Conservation (phyloP, 2,329 filamentous ascomycete species). For the Fusarium sp. region DNA sequence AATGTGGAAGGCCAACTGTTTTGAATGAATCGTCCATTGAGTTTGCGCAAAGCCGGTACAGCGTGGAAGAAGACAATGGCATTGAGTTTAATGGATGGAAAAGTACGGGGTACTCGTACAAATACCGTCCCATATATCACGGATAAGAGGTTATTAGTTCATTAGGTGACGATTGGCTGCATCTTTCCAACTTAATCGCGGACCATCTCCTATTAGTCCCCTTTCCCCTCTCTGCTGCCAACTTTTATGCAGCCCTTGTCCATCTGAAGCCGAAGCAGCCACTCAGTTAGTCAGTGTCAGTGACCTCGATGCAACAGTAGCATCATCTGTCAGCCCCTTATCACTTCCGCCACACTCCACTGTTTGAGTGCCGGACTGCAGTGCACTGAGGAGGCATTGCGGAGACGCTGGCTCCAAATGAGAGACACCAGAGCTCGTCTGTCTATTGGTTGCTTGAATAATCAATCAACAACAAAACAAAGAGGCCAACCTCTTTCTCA, state of each 20-base stretch:
- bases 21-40: neutral
- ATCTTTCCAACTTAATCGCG: slow-evolving; percentile 18
- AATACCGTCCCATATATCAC: too few relatives aligned
- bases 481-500: slow-evolving; percentile 22
- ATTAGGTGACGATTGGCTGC: slow-evolving; percentile 5
- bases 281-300: slow-evolving; percentile 30
- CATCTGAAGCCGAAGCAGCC: slow-evolving; percentile 18
- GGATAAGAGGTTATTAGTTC: neutral
- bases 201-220: slow-evolving; percentile 16
- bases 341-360: slow-evolving; percentile 13
- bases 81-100: neutral
- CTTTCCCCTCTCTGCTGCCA: slow-evolving; percentile 13
- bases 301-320: slow-evolving; percentile 10
- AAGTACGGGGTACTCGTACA: too few relatives aligned
- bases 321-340: slow-evolving; percentile 20
- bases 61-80: neutral
- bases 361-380: slow-evolving; percentile 2
- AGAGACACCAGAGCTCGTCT: neutral
- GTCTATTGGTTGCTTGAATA: slow-evolving; percentile 21
- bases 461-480: slow-evolving; percentile 36
- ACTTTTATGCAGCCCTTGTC: slow-evolving; percentile 14
- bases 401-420: slow-evolving; percentile 10
- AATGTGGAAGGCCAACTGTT: neutral
- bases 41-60: neutral
- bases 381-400: neutral